Conservation (phyloP, 116 monocot genomes). For the Phalaenopsis hybrid region DNA sequence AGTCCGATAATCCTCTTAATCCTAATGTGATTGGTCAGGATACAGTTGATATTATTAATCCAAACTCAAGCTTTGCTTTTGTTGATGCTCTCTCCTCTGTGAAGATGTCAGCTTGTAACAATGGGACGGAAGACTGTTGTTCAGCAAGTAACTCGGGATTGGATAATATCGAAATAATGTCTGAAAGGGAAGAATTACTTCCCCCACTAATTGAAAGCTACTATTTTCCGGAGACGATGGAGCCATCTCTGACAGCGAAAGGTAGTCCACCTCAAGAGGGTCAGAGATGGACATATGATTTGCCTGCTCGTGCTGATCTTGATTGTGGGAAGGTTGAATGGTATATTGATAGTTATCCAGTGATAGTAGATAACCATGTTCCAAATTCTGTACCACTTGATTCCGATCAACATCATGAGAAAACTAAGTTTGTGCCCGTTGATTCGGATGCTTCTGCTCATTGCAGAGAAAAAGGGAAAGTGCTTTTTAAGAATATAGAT, state of each 20-base stretch:
- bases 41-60: neutral
- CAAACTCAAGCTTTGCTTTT: conserved; percentile 7
- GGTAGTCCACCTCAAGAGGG: conserved; percentile 11
- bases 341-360: conserved; percentile 48
- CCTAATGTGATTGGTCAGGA: neutral
- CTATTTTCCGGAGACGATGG: conserved; percentile 35
- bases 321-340: conserved; percentile 57
- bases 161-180: neutral
- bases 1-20: neutral
- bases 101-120: conserved; percentile 13
- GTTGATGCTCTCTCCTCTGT: conserved; percentile 11
- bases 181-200: neutral
- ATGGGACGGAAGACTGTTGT: conserved; percentile 7
- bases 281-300: conserved; percentile 9
- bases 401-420: conserved; percentile 13
- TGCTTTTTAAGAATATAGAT: conserved; percentile 60
- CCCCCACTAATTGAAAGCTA: conserved; percentile 74
- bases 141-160: conserved; percentile 18
- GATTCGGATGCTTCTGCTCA: conserved; percentile 26
- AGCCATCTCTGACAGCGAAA: conserved; percentile 19
- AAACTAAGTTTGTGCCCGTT: conserved; percentile 12
- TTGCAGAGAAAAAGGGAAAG: conserved; percentile 48
- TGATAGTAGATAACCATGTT: conserved; percentile 75
- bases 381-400: conserved; percentile 20
- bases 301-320: conserved; percentile 10